Conservation (phyloP, 2,329 filamentous ascomycete species). For the Fusarium piperis region DNA sequence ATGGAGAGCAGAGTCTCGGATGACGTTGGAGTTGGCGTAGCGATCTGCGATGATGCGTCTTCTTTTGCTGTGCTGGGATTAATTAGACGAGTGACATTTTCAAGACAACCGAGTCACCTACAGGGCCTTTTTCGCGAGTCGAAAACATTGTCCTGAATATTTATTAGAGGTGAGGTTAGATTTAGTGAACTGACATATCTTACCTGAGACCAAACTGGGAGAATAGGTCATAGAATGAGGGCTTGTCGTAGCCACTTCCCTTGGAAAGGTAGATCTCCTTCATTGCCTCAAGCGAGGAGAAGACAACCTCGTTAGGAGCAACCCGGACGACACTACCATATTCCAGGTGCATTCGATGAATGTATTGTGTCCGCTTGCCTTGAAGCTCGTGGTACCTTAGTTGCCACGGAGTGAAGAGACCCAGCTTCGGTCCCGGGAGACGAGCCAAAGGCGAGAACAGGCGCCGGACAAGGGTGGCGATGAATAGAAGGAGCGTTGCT, state of each 20-base stretch:
- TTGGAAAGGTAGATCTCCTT: conserved; percentile 29
- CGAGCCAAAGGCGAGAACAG: conserved; percentile 14
- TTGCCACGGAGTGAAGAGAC: conserved; percentile 8
- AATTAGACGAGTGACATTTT: background rate
- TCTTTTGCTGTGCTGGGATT: conserved; percentile 18
- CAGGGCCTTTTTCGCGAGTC: conserved; percentile 12
- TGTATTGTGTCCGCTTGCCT: conserved; percentile 20
- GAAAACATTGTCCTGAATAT: conserved; percentile 23
- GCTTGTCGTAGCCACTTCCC: conserved; percentile 29
- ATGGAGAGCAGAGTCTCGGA: conserved; percentile 7
- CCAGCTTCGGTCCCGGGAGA: conserved; percentile 17
- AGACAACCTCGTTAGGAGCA: conserved; percentile 26
- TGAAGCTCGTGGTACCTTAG: conserved; percentile 19
- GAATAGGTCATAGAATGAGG: conserved; percentile 22
- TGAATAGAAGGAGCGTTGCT: background rate
- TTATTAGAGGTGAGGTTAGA: fast-evolving
- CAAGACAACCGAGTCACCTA: background rate
- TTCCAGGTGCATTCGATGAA: conserved; percentile 10
- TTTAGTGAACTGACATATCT: fast-evolving
- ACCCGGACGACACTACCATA: conserved; percentile 19
- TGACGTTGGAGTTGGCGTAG: conserved; percentile 29
- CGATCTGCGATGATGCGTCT: conserved; percentile 26
- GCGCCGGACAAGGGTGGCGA: background rate
- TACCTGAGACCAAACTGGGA: conserved; percentile 20
- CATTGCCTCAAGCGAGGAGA: conserved; percentile 18